Evolutionary conservation across 2,329 filamentous ascomycete species (phyloP), one percentile per base, ranked within the genome.

Genomic region (Colletotrichum eleusines): DNA sequence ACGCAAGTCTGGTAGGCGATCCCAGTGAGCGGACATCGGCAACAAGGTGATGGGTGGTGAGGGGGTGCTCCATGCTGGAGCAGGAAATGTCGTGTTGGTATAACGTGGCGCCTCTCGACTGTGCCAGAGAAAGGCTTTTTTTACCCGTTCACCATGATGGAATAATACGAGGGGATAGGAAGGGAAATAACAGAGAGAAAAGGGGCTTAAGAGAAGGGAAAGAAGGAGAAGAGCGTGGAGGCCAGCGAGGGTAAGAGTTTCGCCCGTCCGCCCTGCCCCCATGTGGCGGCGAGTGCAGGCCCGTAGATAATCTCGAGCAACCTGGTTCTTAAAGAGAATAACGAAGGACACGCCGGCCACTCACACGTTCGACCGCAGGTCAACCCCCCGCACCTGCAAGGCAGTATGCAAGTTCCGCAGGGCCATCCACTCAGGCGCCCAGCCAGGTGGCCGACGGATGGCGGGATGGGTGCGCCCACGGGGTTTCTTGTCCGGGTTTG

Each of bases 231-330:
- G 60, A 31, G 31, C 6, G 31, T 14, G 20, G 5, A 57, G 33
- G 14, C n/a, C 12, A 33, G 31, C 18, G 16, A 44, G 57, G 23
- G 40, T 53, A 11, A 8, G 18, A n/a, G 18, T 33, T 46, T 46
- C 20, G 20, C n/a, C 44, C 8, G n/a, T 46, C 44, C 44, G 44
- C 20, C 7, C 20, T 16, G 14, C 48, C 28, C 51, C 33, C 50
- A 50, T 44, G 58, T 18, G 26, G 61, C 66, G 35, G 54, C 61
- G 38, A 60, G 35, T 59, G 58, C 44, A 71, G 68, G 63, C 68
- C 68, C 64, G 58, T 68, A 68, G 51, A 71, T 68, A 63, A 68
- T 68, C 51, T 54, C 42, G 61, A 55, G 53, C 64, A n/a, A 59
- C 58, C 64, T 40, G 38, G 68, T 63, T 68, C 64, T 54, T 59